Evolutionary conservation across 2,329 filamentous ascomycete species (phyloP), one percentile per base, ranked within the genome.

Genomic region (Penicillium crustosum): DNA sequence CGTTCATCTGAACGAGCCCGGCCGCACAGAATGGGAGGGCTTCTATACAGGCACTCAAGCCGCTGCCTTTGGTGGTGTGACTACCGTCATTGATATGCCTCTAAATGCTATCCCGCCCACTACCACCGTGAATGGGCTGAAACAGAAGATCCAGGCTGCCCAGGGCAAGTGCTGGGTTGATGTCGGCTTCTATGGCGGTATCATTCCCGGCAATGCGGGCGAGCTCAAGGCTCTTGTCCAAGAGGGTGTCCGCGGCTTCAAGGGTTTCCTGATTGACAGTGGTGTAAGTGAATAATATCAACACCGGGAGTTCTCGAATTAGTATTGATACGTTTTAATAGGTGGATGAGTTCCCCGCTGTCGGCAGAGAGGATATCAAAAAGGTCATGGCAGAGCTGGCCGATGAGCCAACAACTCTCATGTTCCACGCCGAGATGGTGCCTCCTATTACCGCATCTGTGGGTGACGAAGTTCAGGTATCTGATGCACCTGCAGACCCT

Each of bases 351-450:
- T 99, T 99, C 74, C 94, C 94, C 0, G 91, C 92, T 27, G 88
- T 97, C n/a, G 89, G 89, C 0, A 83, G 90, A 1, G 74, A 77
- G 15, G 94, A 97, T 73, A 89, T 97, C 57, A 81, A 84, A 1
- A 83, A 89, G 39, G 93, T 90, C 43, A 93, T 99, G 84, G 80
- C 81, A 31, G 90, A 89, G 47, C 84, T 99, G 60, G 89, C 90
- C 60, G 86, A 91, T 66, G 84, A 88, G 53, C 84, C 91, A 19
- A 97, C 94, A 2, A 96, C 92, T 0, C 86, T 97, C 68, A 97
- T 99, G 93, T 99, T 99, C 79, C 94, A 99, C 72, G 94, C 94
- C 56, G 94, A 99, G 76, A 97, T 97, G 92, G 88, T 95, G 13
- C 92, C 93, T n/a, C 90, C 91, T 19, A 89, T 93, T 64, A 78